phyloP scores from a whole-genome alignment of 192 early-diverging fungal species.

The Physocladia obscura region DNA sequence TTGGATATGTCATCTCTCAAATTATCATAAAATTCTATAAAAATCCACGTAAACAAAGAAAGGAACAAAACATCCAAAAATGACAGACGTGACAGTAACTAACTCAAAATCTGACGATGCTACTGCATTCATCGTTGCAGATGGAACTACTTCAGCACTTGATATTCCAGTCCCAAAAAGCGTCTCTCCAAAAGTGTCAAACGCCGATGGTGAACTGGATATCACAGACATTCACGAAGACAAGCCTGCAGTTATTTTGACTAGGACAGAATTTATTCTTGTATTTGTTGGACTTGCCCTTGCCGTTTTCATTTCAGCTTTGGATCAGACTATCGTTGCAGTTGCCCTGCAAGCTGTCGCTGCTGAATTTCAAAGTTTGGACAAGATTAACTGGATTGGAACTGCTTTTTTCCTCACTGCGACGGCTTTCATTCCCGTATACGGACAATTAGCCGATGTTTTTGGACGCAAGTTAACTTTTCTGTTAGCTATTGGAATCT shows the following conservation, averaged over 20 bases:
- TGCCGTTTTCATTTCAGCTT: constrained; percentile 41
- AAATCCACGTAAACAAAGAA: no score
- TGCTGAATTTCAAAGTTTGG: constrained; percentile 32
- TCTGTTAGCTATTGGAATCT: constrained; percentile 69
- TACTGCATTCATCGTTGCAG: no score
- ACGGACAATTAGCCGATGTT: constrained; percentile 85
- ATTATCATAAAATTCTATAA: no score
- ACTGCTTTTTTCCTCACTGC: constrained; percentile 25
- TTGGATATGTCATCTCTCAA: no score
- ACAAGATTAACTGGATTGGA: constrained; percentile 44
- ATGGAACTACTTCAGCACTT: no score
- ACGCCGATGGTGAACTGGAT: neutral
- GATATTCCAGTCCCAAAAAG: no score
- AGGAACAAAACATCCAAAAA: no score
- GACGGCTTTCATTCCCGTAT: constrained; percentile 71
- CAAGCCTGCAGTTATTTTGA: neutral
- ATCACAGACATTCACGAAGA: neutral
- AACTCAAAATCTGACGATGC: no score
- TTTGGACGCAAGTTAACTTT: constrained; percentile 80
- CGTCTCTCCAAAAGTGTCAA: no score
- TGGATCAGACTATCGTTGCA: constrained; percentile 50
- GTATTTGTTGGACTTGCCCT: constrained; percentile 35
- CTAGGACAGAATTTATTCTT: constrained; percentile 19
- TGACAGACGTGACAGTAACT: no score
- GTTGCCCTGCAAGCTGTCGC: constrained; percentile 36